Conservation (phyloP, 169 alveolate species). For the Eimeria tenella region DNA sequence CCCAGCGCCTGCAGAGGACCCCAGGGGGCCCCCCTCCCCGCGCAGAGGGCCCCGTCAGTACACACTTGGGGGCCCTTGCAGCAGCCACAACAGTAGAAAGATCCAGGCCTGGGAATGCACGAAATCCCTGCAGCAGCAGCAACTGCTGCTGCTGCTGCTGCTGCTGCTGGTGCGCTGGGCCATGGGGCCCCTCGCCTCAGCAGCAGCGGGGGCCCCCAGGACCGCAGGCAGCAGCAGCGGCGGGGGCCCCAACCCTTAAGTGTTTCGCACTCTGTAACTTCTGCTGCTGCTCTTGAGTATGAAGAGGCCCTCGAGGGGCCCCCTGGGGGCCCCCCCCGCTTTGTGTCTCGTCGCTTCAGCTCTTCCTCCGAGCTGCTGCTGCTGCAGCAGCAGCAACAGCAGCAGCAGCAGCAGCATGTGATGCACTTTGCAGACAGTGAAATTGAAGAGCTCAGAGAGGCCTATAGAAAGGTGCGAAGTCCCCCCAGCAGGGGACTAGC, state of each 20-base stretch:
- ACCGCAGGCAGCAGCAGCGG: too few species aligned
- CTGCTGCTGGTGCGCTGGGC: not conserved
- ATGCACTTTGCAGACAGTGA: not conserved
- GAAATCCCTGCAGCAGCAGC: conserved; percentile 9
- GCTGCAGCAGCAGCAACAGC: too few species aligned
- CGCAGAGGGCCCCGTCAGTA: too few species aligned
- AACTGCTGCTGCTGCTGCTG: not conserved
- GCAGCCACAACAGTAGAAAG: not conserved
- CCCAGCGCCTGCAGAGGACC: not conserved
- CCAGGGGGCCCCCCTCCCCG: not conserved
- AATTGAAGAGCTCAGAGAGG: not conserved
- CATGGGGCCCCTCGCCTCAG: not conserved
- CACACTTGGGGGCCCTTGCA: not conserved
- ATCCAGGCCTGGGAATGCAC: too few species aligned
- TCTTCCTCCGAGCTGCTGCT: not conserved
- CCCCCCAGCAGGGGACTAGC: conserved; percentile 20
- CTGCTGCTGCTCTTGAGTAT: too few species aligned
- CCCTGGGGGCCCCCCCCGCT: not conserved
- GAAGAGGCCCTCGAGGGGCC: too few species aligned
- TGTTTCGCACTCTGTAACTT: too few species aligned
- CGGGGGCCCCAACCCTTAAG: too few species aligned
- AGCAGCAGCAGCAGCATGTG: conserved; percentile 3
- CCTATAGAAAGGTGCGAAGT: not conserved
- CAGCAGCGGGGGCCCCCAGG: not conserved
- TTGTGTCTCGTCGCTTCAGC: not conserved